Evolutionary conservation across 306 rosid genomes (phyloP).

Genomic region (Quillaja saponaria): DNA sequence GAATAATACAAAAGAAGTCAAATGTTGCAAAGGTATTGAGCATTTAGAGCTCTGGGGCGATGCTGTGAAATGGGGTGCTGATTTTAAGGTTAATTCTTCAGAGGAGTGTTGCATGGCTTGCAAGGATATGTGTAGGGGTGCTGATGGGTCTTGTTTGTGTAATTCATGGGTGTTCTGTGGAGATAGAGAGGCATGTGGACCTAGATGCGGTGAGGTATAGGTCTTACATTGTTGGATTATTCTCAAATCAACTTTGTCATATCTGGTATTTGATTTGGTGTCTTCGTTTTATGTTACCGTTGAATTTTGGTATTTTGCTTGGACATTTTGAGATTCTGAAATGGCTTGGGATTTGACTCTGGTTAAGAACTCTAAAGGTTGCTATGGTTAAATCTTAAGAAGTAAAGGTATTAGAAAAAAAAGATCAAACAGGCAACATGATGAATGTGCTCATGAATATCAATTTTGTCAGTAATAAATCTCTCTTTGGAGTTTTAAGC

Average conservation of each 20-base stretch:
- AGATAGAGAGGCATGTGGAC: constrained; percentile 60
- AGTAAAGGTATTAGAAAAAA: background rate
- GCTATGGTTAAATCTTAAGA: background rate
- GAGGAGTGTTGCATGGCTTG: constrained; percentile 71
- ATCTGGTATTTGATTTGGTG: constrained; percentile 12
- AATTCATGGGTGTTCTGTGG: constrained; percentile 85
- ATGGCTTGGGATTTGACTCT: constrained; percentile 5
- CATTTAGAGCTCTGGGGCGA: constrained; percentile 85
- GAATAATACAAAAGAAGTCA: constrained; percentile 15
- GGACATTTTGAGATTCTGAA: constrained; percentile 6
- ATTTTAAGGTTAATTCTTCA: constrained; percentile 60
- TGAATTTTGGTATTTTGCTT: background rate
- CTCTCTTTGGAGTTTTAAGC: no score
- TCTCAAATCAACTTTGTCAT: background rate
- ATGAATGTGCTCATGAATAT: background rate
- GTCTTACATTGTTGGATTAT: constrained; percentile 16
- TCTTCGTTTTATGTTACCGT: background rate
- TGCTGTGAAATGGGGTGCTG: constrained; percentile 71
- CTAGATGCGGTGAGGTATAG: constrained; percentile 75
- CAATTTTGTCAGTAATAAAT: background rate
- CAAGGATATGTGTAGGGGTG: constrained; percentile 53
- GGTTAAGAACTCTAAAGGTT: background rate
- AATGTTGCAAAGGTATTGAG: constrained; percentile 61
- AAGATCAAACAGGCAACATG: no score
- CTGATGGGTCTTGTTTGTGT: constrained; percentile 54